Conservation (phyloP, 805 yeast genomes). For the Torulaspora quercuum region DNA sequence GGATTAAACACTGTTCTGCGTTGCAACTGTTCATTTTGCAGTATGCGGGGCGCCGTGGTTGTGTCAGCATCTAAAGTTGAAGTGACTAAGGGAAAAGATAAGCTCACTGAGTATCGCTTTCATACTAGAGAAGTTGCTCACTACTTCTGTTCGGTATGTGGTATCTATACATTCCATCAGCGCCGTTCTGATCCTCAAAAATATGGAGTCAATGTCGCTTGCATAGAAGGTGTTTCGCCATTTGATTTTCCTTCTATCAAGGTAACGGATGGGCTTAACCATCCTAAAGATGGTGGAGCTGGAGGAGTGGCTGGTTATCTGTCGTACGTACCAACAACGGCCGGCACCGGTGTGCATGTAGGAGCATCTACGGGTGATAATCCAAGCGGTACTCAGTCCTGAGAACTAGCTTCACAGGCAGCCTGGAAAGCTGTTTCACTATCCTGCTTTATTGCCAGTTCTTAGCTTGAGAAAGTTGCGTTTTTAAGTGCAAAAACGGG, state of each 20-base stretch:
- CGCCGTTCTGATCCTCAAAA: slow-evolving; percentile 4
- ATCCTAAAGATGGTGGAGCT: slow-evolving; percentile 2
- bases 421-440: too few species aligned
- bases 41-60: too few species aligned
- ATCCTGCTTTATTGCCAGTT: too few species aligned
- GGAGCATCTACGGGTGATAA: slow-evolving; percentile 3
- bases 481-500: too few species aligned
- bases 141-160: slow-evolving; percentile 3
- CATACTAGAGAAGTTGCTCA: slow-evolving; percentile 4
- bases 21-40: slow-evolving; percentile 1
- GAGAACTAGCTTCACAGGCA: too few species aligned
- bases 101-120: slow-evolving; percentile 2
- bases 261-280: slow-evolving; percentile 4
- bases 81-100: slow-evolving; percentile 2
- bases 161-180: slow-evolving; percentile 4
- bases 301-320: slow-evolving; percentile 2
- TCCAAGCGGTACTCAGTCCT: slow-evolving; percentile 1
- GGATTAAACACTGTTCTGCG: neutral
- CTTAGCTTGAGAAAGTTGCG: too few species aligned
- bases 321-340: slow-evolving; percentile 2
- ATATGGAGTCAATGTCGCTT: slow-evolving; percentile 4
- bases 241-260: slow-evolving; percentile 2
- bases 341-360: neutral
- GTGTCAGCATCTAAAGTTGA: neutral
- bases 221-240: slow-evolving; percentile 3